Conservation (phyloP, 139 green algal species). For the Chlamydomonas eustigma region DNA sequence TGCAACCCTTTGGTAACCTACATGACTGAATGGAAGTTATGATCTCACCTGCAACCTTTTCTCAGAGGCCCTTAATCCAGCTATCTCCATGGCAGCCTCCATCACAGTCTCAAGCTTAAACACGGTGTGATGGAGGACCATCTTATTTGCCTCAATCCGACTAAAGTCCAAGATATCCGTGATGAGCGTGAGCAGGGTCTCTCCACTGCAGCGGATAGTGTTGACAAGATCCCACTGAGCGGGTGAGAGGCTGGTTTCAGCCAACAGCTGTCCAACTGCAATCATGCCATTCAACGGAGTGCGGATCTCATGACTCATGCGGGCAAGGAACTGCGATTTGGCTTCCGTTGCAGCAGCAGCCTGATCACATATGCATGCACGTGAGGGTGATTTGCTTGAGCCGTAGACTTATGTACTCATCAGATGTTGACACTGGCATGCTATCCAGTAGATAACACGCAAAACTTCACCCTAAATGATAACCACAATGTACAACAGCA, state of each 20-base stretch:
- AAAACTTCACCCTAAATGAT: too few relatives aligned
- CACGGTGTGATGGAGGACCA: conserved; percentile 37
- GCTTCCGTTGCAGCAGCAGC: conserved; percentile 12
- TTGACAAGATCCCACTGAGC: conserved; percentile 67
- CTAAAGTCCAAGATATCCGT: conserved; percentile 89
- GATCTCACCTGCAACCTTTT: conserved; percentile 63
- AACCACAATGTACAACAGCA: too few relatives aligned
- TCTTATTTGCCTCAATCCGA: conserved; percentile 82
- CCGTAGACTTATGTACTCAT: too few relatives aligned
- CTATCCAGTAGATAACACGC: too few relatives aligned
- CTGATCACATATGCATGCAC: too few relatives aligned
- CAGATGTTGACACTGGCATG: too few relatives aligned
- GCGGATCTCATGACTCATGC: conserved; percentile 92
- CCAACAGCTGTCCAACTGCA: conserved; percentile 81
- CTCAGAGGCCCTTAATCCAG: conserved; percentile 61
- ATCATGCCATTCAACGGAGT: conserved; percentile 94
- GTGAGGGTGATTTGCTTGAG: too few relatives aligned
- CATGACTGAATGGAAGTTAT: too few relatives aligned
- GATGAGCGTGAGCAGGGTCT: conserved; percentile 84
- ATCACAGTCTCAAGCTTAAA: conserved; percentile 75
- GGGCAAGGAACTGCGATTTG: conserved; percentile 78
- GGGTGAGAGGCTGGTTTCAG: conserved; percentile 58
- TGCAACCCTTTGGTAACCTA: too few relatives aligned
- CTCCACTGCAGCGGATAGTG: conserved; percentile 54
- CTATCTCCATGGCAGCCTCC: conserved; percentile 82